Conservation (phyloP, 1,284 basidiomycete genomes). For the Dichomitus squalens region DNA sequence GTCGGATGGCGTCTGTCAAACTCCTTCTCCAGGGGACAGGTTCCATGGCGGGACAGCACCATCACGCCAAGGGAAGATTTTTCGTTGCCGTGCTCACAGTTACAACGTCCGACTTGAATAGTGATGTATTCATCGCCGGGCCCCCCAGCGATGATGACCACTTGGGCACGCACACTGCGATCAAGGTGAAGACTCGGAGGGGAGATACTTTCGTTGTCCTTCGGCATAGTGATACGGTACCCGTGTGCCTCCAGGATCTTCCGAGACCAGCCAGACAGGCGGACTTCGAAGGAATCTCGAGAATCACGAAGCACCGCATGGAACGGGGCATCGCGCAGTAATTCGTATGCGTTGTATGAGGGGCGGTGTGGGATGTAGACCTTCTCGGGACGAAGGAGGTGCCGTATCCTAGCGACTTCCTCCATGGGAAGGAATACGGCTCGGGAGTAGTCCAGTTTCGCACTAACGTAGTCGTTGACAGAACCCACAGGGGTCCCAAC, state of each 20-base stretch:
- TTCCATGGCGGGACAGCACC: neutral
- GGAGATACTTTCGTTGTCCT: neutral
- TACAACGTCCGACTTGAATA: conserved; percentile 10
- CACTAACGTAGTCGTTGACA: conserved; percentile 2
- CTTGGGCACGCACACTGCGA: neutral
- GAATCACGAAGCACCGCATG: neutral
- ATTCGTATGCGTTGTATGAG: neutral
- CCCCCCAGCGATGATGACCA: neutral
- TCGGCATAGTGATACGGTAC: neutral
- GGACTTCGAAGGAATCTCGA: conserved; percentile 5
- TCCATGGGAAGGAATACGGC: neutral
- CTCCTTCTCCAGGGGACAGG: neutral
- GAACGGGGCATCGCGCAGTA: neutral
- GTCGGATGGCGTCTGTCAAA: neutral
- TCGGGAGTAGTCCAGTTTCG: conserved; percentile 7
- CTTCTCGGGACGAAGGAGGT: neutral
- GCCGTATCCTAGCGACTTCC: neutral
- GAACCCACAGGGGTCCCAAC: conserved; percentile 8
- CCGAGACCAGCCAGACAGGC: conserved; percentile 4
- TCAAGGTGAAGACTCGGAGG: neutral
- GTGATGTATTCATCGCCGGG: conserved; percentile 1
- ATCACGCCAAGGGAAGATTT: neutral
- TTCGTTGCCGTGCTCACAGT: conserved; percentile 2
- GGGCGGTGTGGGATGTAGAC: conserved; percentile 13
- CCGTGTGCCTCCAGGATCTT: neutral